phyloP scores from a whole-genome alignment of 305 asterid genomes.

The Plantago lanceolata region DNA sequence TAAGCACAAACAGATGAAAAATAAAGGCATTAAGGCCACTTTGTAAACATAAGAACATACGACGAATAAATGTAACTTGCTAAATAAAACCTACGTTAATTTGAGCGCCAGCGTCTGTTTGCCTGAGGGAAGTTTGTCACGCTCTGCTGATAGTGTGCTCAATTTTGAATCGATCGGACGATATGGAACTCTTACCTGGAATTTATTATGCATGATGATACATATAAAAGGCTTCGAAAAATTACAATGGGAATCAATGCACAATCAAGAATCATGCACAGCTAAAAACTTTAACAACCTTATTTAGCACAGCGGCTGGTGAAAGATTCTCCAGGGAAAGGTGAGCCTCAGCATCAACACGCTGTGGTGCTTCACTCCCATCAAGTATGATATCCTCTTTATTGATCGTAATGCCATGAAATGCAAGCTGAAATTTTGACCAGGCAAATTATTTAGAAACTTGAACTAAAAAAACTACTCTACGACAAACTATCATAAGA shows the following conservation, averaged over 20 bases:
- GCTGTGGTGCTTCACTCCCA: slow-evolving; percentile 93
- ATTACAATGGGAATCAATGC: background rate
- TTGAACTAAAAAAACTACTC: slow-evolving; percentile 15
- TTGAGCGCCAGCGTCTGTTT: slow-evolving; percentile 74
- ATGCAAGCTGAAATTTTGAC: slow-evolving; percentile 51
- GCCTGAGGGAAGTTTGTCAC: slow-evolving; percentile 97
- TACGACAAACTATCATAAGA: background rate
- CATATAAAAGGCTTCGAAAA: slow-evolving; percentile 11
- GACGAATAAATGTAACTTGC: slow-evolving; percentile 21
- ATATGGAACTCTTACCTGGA: slow-evolving; percentile 83
- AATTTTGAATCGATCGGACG: slow-evolving; percentile 84
- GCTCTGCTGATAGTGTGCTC: slow-evolving; percentile 68
- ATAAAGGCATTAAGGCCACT: slow-evolving; percentile 17
- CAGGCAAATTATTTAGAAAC: slow-evolving; percentile 19
- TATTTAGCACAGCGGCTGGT: slow-evolving; percentile 79
- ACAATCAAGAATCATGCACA: slow-evolving; percentile 7
- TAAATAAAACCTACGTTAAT: slow-evolving; percentile 61
- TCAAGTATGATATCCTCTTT: slow-evolving; percentile 74
- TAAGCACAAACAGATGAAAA: slow-evolving; percentile 16
- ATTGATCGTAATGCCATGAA: slow-evolving; percentile 78
- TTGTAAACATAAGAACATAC: slow-evolving; percentile 41
- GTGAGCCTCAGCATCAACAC: slow-evolving; percentile 82
- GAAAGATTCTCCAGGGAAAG: slow-evolving; percentile 76
- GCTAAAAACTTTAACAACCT: slow-evolving; percentile 40
- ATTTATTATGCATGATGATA: slow-evolving; percentile 24